Evolutionary conservation across 257 asterid genomes (phyloP).

Genomic region (Salvia splendens): DNA sequence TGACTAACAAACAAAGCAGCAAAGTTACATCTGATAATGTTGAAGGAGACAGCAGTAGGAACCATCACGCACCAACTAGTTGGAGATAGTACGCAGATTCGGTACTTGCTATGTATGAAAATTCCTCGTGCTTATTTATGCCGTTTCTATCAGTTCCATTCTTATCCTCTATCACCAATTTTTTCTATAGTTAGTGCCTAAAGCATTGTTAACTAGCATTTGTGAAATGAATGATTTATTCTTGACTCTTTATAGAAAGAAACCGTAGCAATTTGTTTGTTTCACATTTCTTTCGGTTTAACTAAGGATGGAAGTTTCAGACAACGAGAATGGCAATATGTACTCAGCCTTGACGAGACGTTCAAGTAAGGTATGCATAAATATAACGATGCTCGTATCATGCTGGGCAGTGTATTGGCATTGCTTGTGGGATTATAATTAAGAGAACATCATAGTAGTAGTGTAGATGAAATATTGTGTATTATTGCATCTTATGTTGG

Average conservation of each 20-base stretch:
- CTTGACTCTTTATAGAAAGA: slow-evolving; percentile 31
- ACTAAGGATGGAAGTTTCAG: neutral
- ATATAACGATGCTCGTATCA: neutral
- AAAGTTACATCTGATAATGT: slow-evolving; percentile 52
- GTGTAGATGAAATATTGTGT: neutral
- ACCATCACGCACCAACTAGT: slow-evolving; percentile 41
- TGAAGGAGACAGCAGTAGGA: slow-evolving; percentile 59
- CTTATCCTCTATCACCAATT: slow-evolving; percentile 31
- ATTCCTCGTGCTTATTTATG: slow-evolving; percentile 15
- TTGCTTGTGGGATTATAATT: slow-evolving; percentile 10
- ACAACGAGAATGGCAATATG: neutral
- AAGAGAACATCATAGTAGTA: neutral
- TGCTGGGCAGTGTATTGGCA: neutral
- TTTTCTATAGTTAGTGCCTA: slow-evolving; percentile 26
- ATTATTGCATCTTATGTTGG: neutral
- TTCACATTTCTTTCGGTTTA: slow-evolving; percentile 14
- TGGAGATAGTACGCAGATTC: slow-evolving; percentile 43
- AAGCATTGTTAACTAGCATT: slow-evolving; percentile 25
- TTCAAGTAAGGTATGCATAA: slow-evolving; percentile 16
- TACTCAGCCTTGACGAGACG: neutral
- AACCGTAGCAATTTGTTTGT: slow-evolving; percentile 23
- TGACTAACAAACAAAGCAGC: slow-evolving; percentile 40
- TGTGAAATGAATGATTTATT: slow-evolving; percentile 38
- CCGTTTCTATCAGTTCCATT: slow-evolving; percentile 21
- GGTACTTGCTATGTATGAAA: slow-evolving; percentile 7